phyloP scores from a whole-genome alignment of 2,329 filamentous ascomycete species.

The Sporothrix mexicana region DNA sequence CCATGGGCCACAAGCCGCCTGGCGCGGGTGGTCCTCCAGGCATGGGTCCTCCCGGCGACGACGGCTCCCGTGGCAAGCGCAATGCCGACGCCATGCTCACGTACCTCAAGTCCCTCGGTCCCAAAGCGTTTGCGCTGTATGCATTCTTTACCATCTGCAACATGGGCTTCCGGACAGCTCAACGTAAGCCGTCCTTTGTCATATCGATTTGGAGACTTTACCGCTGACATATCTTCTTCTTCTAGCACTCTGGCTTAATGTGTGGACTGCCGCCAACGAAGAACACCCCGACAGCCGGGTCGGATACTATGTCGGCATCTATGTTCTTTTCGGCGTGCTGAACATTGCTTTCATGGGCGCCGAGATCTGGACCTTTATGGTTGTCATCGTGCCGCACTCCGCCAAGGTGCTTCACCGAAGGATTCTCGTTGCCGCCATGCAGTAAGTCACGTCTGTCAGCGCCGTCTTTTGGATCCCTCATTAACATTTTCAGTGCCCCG shows the following conservation, averaged over 20 bases:
- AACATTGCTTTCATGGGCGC: constrained; percentile 34
- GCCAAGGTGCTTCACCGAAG: constrained; percentile 43
- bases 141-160: constrained; percentile 31
- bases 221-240: constrained; percentile 8
- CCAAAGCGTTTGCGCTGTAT: constrained; percentile 26
- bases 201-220: neutral
- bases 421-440: constrained; percentile 38
- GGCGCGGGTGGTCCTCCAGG: neutral
- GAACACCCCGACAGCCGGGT: constrained; percentile 49
- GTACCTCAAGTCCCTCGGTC: constrained; percentile 33
- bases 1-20: constrained; percentile 7
- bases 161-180: constrained; percentile 33
- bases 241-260: constrained; percentile 54
- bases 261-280: constrained; percentile 51
- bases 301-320: constrained; percentile 49
- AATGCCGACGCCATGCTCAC: constrained; percentile 35
- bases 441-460: constrained; percentile 30
- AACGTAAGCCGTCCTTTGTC: constrained; percentile 37
- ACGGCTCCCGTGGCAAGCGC: constrained; percentile 31
- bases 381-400: constrained; percentile 43
- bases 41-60: neutral
- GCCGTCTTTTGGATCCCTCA: neutral
- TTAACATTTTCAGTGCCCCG: constrained; percentile 39
- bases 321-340: constrained; percentile 41
- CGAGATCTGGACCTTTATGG: constrained; percentile 42